Evolutionary conservation across 352 stramenopile species (phyloP).

Genomic region (Phytopythium helicoides): DNA sequence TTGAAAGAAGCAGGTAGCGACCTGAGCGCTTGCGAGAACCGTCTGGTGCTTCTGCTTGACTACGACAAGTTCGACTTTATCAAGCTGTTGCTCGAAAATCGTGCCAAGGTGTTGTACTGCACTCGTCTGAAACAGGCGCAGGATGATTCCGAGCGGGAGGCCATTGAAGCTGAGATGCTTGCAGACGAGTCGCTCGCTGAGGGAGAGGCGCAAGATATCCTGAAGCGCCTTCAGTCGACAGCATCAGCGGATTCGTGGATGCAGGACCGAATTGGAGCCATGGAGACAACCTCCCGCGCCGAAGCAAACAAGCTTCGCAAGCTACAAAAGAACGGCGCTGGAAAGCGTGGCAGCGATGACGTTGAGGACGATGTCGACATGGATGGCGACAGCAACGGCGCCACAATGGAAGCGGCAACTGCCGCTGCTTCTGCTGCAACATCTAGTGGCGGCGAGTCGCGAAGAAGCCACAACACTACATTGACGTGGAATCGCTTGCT

Average conservation of each 20-base stretch:
- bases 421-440: not conserved
- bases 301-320: conserved; percentile 84
- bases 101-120: conserved; percentile 95
- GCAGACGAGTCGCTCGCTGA: conserved; percentile 71
- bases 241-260: conserved; percentile 94
- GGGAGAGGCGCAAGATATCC: conserved; percentile 87
- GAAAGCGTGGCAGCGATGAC: conserved; percentile 19
- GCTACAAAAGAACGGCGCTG: conserved; percentile 44
- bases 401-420: conserved; percentile 1
- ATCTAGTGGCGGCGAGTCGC: conserved; percentile 14
- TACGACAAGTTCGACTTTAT: conserved; percentile 99
- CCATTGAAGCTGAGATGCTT: conserved; percentile 91
- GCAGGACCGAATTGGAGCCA: conserved; percentile 87
- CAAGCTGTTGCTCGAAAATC: conserved; percentile 96
- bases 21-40: conserved; percentile 94
- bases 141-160: conserved; percentile 87
- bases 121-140: conserved; percentile 96
- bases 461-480: conserved; percentile 80
- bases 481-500: conserved; percentile 94
- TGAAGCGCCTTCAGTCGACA: conserved; percentile 90
- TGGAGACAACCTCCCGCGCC: conserved; percentile 78
- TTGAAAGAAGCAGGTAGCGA: conserved; percentile 64
- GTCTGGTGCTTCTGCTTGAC: conserved; percentile 95
- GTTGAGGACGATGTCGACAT: conserved; percentile 56
- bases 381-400: conserved; percentile 1